These are phyloP conservation scores for Arxiozyma telluris DNA, from an alignment of 1,139 yeast species.

Conservation along the genomic window DNA sequence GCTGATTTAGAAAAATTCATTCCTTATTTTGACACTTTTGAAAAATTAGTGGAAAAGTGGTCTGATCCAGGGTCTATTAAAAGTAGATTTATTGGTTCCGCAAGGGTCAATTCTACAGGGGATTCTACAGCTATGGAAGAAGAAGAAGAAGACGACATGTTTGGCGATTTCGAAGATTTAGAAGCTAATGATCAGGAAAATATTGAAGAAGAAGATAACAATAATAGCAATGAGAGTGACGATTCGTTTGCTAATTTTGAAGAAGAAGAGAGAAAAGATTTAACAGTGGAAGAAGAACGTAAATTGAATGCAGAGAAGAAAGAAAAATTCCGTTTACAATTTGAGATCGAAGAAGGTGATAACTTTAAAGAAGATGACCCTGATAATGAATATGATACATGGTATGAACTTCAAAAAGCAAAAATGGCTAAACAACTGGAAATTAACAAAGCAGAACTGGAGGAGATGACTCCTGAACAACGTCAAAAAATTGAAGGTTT, in stretches of 20 bases:
- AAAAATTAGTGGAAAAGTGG: slow-evolving; percentile 50
- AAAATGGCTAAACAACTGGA: slow-evolving; percentile 94
- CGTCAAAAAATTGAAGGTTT: slow-evolving; percentile 83
- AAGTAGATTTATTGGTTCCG: slow-evolving; percentile 58
- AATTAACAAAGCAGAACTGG: slow-evolving; percentile 75
- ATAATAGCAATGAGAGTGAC: slow-evolving; percentile 26
- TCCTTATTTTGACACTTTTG: slow-evolving; percentile 38
- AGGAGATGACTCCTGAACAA: slow-evolving; percentile 63
- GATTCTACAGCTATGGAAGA: slow-evolving; percentile 21
- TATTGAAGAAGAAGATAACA: slow-evolving; percentile 25
- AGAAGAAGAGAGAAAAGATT: slow-evolving; percentile 35
- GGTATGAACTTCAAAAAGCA: slow-evolving; percentile 97
- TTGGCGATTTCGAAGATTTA: slow-evolving; percentile 75
- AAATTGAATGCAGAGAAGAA: slow-evolving; percentile 79
- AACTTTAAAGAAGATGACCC: slow-evolving; percentile 69
- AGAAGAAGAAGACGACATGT: slow-evolving; percentile 47
- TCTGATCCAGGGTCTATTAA: slow-evolving; percentile 39
- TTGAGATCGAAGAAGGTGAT: slow-evolving; percentile 79
- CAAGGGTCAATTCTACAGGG: slow-evolving; percentile 39
- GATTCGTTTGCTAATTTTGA: slow-evolving; percentile 53
- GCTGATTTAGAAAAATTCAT: slow-evolving; percentile 32
- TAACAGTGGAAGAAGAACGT: slow-evolving; percentile 61
- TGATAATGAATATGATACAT: slow-evolving; percentile 74
- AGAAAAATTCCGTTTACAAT: slow-evolving; percentile 77
- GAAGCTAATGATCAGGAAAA: slow-evolving; percentile 39